These are phyloP conservation scores for Corrigiola litoralis DNA, from an alignment of 179 eudicot species.

Conservation along the genomic window DNA sequence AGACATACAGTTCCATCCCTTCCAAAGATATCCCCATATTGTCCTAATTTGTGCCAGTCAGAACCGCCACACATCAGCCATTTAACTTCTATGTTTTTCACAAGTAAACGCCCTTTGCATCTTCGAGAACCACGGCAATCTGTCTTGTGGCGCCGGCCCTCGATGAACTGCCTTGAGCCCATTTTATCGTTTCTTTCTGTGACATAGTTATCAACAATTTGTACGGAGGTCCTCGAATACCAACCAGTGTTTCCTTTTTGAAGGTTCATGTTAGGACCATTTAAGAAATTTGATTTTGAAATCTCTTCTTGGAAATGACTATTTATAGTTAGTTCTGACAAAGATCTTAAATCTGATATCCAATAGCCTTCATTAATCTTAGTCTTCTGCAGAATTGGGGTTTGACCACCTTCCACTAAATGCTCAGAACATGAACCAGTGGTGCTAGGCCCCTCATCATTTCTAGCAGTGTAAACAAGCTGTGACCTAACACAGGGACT, in stretches of 20 bases:
- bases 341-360: conserved; percentile 53
- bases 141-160: conserved; percentile 8
- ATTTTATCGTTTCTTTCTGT: conserved; percentile 29
- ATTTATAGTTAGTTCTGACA: conserved; percentile 43
- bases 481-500: conserved; percentile 30
- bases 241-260: conserved; percentile 55
- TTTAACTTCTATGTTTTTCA: conserved; percentile 55
- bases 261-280: conserved; percentile 26
- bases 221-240: conserved; percentile 52
- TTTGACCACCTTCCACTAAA: conserved; percentile 20
- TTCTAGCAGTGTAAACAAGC: conserved; percentile 20
- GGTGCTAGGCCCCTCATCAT: conserved; percentile 25
- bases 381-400: conserved; percentile 35
- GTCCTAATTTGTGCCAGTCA: conserved; percentile 59
- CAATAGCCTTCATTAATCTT: conserved; percentile 74
- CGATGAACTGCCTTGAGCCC: conserved; percentile 26
- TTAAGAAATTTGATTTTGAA: conserved; percentile 23
- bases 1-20: conserved; percentile 58
- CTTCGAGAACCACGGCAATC: conserved; percentile 30
- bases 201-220: conserved; percentile 70
- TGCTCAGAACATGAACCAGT: conserved; percentile 13
- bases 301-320: conserved; percentile 37
- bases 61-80: conserved; percentile 90
- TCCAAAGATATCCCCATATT: conserved; percentile 33
- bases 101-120: conserved; percentile 54